A percentile compares a stretch with the other conserved stretches of the same genome.
Evolutionary conservation across 495 filamentous ascomycete species (phyloP).

Genomic region (Aspergillus bridgeri): DNA sequence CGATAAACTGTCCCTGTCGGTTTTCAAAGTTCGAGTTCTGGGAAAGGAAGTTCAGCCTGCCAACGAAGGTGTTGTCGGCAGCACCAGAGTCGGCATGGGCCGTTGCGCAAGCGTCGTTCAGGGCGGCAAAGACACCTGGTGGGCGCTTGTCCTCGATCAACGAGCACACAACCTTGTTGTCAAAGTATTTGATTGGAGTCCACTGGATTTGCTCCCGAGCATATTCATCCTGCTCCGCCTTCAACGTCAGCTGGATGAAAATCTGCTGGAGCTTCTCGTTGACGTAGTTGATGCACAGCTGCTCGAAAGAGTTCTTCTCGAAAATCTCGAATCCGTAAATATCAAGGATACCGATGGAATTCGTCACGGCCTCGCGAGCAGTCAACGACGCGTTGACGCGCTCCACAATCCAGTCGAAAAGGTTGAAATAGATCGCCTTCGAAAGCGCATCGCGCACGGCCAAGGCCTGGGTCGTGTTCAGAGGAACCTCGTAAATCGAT

Average conservation of each 20-base stretch:
- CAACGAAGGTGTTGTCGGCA: constrained; percentile 93
- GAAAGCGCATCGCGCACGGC: constrained; percentile 91
- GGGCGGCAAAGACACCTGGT: constrained; percentile 88
- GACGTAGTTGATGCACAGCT: constrained; percentile 99
- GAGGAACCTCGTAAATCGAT: constrained; percentile 84
- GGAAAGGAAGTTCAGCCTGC: constrained; percentile 81
- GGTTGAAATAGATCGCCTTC: constrained; percentile 94
- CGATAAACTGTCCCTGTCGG: constrained; percentile 92
- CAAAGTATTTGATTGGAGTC: constrained; percentile 99
- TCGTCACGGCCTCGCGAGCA: constrained; percentile 68
- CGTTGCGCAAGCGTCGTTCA: constrained; percentile 97
- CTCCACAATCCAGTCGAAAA: constrained; percentile 98
- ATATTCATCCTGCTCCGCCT: constrained; percentile 98
- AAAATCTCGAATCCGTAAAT: constrained; percentile 99
- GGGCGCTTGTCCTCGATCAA: constrained; percentile 91
- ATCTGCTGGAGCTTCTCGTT: constrained; percentile 99
- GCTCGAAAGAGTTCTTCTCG: constrained; percentile 98
- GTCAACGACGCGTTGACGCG: constrained; percentile 87
- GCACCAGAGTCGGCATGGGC: constrained; percentile 92
- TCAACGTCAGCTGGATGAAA: constrained; percentile 96
- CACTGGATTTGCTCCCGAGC: constrained; percentile 94
- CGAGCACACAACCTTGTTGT: constrained; percentile 99
- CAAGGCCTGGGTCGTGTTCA: constrained; percentile 86
- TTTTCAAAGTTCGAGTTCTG: constrained; percentile 87
- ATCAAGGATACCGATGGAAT: constrained; percentile 96